Evolutionary conservation across 306 rosid species (phyloP).

Genomic region (Castanospermum australe): DNA sequence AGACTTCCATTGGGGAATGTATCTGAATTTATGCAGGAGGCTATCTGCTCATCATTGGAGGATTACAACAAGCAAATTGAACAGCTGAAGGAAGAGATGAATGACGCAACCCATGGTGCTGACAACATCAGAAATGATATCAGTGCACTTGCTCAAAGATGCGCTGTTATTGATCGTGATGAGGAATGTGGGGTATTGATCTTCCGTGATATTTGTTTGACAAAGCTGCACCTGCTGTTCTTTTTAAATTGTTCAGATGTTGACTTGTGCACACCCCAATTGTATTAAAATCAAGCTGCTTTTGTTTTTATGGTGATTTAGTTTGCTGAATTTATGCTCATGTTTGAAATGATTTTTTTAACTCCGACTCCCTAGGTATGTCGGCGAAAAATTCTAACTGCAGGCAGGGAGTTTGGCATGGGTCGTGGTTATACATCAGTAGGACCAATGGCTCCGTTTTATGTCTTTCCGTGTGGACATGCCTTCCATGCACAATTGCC

Average conservation of each 20-base stretch:
- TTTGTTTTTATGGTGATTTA: slow-evolving; percentile 8
- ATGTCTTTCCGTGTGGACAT: slow-evolving; percentile 94
- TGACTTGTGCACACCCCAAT: slow-evolving; percentile 4
- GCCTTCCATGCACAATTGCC: slow-evolving; percentile 90
- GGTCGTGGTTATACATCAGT: slow-evolving; percentile 71
- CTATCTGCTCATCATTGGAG: slow-evolving; percentile 90
- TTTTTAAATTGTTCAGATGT: not conserved
- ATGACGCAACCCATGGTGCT: slow-evolving; percentile 97
- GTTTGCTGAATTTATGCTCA: not conserved
- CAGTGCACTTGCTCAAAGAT: slow-evolving; percentile 98
- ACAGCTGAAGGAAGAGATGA: slow-evolving; percentile 91
- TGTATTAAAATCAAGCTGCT: slow-evolving; percentile 1
- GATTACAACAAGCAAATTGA: slow-evolving; percentile 99
- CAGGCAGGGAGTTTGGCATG: slow-evolving; percentile 71
- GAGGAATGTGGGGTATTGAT: slow-evolving; percentile 93
- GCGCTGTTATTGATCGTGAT: slow-evolving; percentile 89
- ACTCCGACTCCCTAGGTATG: slow-evolving; percentile 60
- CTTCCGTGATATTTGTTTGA: slow-evolving; percentile 31
- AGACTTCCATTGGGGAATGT: not conserved
- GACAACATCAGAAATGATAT: slow-evolving; percentile 96
- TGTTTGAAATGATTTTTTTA: slow-evolving; percentile 32
- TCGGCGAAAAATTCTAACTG: slow-evolving; percentile 69
- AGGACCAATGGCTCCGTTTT: slow-evolving; percentile 94
- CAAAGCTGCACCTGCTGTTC: slow-evolving; percentile 9
- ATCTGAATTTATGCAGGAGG: slow-evolving; percentile 63